Percentiles rank a stretch among this genome's conserved stretches.
These are phyloP conservation scores for Gnaphalium uliginosum DNA, from an alignment of 129 eudicot species.

Conservation along the genomic window DNA sequence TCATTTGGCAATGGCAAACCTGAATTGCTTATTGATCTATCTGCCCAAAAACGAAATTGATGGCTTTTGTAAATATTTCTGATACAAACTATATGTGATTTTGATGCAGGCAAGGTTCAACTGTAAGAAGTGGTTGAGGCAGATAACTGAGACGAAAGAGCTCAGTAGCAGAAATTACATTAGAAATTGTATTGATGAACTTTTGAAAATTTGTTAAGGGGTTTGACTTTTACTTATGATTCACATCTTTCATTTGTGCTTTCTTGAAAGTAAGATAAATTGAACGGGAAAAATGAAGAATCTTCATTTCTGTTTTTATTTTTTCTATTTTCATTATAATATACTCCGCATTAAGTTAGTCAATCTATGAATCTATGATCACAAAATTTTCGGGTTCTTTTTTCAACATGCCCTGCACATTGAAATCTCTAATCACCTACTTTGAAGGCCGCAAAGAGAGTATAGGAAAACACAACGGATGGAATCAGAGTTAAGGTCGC, in stretches of 20 bases:
- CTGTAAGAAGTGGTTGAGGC: background rate
- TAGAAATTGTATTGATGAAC: background rate
- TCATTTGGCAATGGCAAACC: background rate
- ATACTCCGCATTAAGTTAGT: background rate
- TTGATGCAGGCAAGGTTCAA: constrained; percentile 17
- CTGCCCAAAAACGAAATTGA: background rate
- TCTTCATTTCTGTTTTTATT: background rate
- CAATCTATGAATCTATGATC: background rate
- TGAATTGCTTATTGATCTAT: background rate
- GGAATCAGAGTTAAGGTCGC: too few relatives aligned
- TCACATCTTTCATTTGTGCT: background rate
- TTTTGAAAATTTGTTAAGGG: background rate
- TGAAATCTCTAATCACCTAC: too few relatives aligned
- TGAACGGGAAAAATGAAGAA: background rate
- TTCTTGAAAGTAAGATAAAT: background rate
- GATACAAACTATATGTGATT: background rate
- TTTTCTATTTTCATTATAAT: background rate
- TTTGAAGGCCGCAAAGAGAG: too few relatives aligned
- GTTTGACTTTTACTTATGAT: background rate
- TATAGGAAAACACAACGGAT: too few relatives aligned
- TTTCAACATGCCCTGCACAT: background rate
- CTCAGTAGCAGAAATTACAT: background rate
- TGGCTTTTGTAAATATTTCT: background rate
- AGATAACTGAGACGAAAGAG: background rate
- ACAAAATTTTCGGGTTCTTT: background rate